These are phyloP conservation scores for Lyophyllum atratum DNA, from an alignment of 768 basidiomycete species.

Conservation along the genomic window DNA sequence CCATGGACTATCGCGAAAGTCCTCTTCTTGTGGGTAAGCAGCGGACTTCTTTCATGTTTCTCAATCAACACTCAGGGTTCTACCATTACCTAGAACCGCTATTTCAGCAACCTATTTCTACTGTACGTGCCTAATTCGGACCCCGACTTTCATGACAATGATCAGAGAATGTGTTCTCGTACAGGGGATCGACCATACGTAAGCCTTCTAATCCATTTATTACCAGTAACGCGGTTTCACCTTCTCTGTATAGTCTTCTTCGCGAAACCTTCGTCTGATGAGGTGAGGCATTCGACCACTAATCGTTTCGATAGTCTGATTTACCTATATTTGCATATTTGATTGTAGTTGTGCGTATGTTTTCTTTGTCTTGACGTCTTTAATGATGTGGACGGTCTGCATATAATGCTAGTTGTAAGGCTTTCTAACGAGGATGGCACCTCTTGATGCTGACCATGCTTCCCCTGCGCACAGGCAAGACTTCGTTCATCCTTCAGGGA, in stretches of 20 bases:
- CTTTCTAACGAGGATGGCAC: neutral
- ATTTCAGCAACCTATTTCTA: conserved; percentile 26
- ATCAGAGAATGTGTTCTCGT: neutral
- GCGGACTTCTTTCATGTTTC: neutral
- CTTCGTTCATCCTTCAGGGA: conserved; percentile 21
- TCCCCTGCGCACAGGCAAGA: conserved; percentile 15
- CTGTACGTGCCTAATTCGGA: conserved; percentile 18
- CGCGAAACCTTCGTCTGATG: conserved; percentile 13
- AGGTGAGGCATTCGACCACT: conserved; percentile 8
- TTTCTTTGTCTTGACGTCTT: neutral
- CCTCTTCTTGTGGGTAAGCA: conserved; percentile 25
- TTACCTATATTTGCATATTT: neutral
- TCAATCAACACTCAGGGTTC: neutral
- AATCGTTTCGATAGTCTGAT: neutral
- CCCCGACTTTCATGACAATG: neutral
- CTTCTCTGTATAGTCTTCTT: conserved; percentile 9
- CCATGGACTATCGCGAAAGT: conserved; percentile 24
- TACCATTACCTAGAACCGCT: conserved; percentile 23
- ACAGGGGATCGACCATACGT: conserved; percentile 13
- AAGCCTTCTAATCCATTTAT: neutral
- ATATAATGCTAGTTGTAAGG: conserved; percentile 7
- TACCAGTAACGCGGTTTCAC: neutral
- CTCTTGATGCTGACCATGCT: neutral
- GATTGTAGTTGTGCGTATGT: conserved; percentile 18
- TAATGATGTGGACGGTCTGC: neutral